phyloP scores from a whole-genome alignment of 805 yeast genomes.

The Kregervanrija delftensis region DNA sequence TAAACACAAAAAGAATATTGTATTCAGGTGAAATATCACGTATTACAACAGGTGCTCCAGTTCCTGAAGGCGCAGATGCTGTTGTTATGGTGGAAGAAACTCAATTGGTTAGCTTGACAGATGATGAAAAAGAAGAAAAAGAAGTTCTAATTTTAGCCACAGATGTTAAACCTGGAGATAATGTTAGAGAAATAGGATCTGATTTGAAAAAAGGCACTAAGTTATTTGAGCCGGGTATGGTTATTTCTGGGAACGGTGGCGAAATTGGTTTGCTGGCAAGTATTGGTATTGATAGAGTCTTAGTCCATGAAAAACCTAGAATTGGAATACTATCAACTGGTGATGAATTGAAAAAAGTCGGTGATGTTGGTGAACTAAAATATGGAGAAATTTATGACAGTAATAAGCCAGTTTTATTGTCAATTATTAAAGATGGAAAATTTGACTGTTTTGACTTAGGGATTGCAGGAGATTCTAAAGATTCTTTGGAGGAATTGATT shows the following conservation, averaged over 20 bases:
- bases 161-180: constrained; percentile 35
- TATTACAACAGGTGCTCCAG: constrained; percentile 51
- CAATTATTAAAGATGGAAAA: constrained; percentile 29
- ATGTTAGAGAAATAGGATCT: constrained; percentile 41
- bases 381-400: constrained; percentile 46
- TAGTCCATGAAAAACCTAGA: constrained; percentile 34
- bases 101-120: constrained; percentile 25
- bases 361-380: constrained; percentile 15
- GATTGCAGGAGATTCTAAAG: constrained; percentile 37
- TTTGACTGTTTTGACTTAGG: constrained; percentile 41
- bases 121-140: constrained; percentile 36
- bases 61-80: constrained; percentile 47
- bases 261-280: constrained; percentile 44
- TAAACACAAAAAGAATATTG: constrained; percentile 12
- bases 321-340: constrained; percentile 48
- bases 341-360: constrained; percentile 38
- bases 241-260: constrained; percentile 37
- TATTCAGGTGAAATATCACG: constrained; percentile 34
- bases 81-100: constrained; percentile 53
- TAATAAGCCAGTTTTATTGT: constrained; percentile 40
- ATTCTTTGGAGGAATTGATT: constrained; percentile 21
- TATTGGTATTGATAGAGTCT: constrained; percentile 33
- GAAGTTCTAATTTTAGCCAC: constrained; percentile 33
- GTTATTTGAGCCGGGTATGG: constrained; percentile 30
- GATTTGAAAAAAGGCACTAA: constrained; percentile 35